Evolutionary conservation across 2,329 filamentous ascomycete genomes (phyloP), one percentile per base, ranked within the genome.

Genomic region (Hymenoscyphus infarciens): DNA sequence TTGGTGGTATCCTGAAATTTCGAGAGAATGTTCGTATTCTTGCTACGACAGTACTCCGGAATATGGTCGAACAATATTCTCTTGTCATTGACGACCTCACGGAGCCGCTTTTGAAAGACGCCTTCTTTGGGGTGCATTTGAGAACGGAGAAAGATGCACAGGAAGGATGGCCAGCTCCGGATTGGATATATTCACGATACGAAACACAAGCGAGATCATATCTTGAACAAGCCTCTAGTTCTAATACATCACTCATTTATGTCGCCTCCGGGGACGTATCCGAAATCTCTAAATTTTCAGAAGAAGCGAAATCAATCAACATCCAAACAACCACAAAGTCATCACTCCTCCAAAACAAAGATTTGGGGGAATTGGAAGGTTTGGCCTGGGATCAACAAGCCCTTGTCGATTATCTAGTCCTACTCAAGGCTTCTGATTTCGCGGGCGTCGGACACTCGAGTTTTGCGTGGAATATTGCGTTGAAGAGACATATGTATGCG

Each of bases 381-480:
- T 68, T 82, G 55, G 75, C 70, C 1, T 81, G 75, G 74, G 79
- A 82, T 68, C 80, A 82, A 72, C 77, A 78, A 57, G 77, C 75
- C 0, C 68, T 82, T 22, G 76, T 82, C 2, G 81, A 83, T 70
- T 82, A 78, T 68, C 78, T 82, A 66, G 75, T 83, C 3, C 68
- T 82, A 68, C 69, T 77, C 61, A 72, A 77, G n/a, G 75, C 77
- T 5, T 75, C 74, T 10, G 69, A 76, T 7, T 76, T 82, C 61
- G 74, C 75, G 1, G 80, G 81, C 0, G 70, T 77, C 19, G 75
- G 76, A 11, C 75, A 75, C 69, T 80, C 77, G 64, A 77, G 73
- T 67, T 81, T 82, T 61, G 74, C 76, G 13, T 82, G 78, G 75
- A 79, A 78, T 61, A 68, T 83, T 35, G 81, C 79, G 2, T 67